Evolutionary conservation across 164 flowering plant genomes (phyloP), one percentile per base, ranked within the genome.

Genomic region (Akebia trifoliata): DNA sequence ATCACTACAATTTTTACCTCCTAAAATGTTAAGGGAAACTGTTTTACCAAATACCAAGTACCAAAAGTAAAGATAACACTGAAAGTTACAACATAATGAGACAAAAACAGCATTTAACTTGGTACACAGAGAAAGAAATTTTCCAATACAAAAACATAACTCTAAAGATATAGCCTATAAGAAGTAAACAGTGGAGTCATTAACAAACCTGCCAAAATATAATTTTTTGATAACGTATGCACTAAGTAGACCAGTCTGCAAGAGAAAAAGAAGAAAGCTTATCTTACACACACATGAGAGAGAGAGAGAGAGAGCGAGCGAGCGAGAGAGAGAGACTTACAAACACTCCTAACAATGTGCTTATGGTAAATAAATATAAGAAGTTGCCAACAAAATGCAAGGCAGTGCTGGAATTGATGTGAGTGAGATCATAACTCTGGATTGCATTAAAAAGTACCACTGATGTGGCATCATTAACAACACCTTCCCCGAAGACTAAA

Each of bases 391-490:
- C 34, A 61, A 85, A 76, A 45, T 76, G 61, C 51, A 79, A 72
- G 29, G 73, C 84, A 60, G 67, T 73, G 54, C 54, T 50, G 52
- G 66, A 43, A 61, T 74, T 64, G 44, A 80, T 48, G 64, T 69
- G 61, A 47, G 67, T 69, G 53, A 85, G 77, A 62, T 88, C 93
- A 64, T 82, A 77, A 66, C 79, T 79, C 72, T 84, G 86, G 55
- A 88, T 76, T 60, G 93, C 93, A 74, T 86, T 88, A 58, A 88
- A 88, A 50, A 88, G 93, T 71, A 88, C 96, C 59, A 88, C 86
- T 15, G 96, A 88, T 62, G 96, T 86, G 26, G 96, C 93, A 74
- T 88, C 96, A 62, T 86, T 88, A 11, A 88, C 96, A 12, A 88
- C 93, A 62, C 93, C 92, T 74, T 88, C 96, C 31, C 96, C 96